Base-by-base conservation (phyloP, 2,329 filamentous ascomycete species). In the Hawksworthiomyces lignivorus region DNA sequence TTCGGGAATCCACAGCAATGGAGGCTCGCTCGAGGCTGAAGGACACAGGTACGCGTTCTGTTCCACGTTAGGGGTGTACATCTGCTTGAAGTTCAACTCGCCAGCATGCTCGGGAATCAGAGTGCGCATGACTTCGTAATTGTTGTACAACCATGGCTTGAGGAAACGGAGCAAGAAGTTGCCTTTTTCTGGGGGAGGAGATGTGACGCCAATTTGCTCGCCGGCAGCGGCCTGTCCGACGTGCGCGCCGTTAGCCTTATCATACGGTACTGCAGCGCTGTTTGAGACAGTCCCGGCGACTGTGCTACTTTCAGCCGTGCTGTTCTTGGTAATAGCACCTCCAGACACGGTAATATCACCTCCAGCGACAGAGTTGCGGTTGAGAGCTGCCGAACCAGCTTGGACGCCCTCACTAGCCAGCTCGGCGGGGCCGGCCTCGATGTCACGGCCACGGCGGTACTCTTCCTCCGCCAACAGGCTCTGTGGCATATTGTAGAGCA, bases 1-100 rank as follows among this genome's bases (percentile, higher is more conserved):
- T 44, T 76, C 70, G 0, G 88, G 87, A 41, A 95, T 84, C 88
- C 88, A 95, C n/a, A 95, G 68, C 22, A 87, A 64, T 2, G 85
- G 84, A 1, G 75, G 62, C 51, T 70, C 50, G 47, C 76, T 69
- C 19, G 61, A 74, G 56, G 90, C 72, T 0, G 82, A 73, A 0
- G 87, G 86, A 48, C 88, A 80, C 60, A 75, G 76, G 63, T 87
- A 90, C 0, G 85, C 88, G 37, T 84, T 72, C 10, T 70, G 67
- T 56, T 83, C 76, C 2, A 77, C 65, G 38, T 80, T 70, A 0
- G 71, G 67, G 0, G 75, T 57, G 57, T 92, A 89, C 1, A 72
- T 56, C 41, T 78, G 72, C 8, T 73, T 64, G 1, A 64, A 52
- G 20, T 66, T 59, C 4, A 66, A 50, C 5, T 65, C 59, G 18